Conservation (phyloP, 345 rosid species). For the Crucihimalaya himalaica region DNA sequence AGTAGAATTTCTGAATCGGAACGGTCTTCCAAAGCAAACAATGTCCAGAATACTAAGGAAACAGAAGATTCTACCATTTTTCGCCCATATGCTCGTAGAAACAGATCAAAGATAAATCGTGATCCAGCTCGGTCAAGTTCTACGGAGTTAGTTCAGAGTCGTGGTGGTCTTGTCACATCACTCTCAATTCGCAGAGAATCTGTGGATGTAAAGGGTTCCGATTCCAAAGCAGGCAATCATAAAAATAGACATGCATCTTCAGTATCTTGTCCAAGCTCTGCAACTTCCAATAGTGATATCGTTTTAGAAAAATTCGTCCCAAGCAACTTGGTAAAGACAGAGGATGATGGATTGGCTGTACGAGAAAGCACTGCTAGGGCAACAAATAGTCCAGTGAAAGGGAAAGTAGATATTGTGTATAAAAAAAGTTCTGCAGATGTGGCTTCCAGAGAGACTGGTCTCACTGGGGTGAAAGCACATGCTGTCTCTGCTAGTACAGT, state of each 20-base stretch:
- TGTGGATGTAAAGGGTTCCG: slow-evolving; percentile 55
- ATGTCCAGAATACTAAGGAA: slow-evolving; percentile 63
- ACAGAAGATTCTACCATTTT: slow-evolving; percentile 93
- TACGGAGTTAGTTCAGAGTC: slow-evolving; percentile 63
- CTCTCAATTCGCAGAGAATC: slow-evolving; percentile 50
- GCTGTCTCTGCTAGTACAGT: slow-evolving; percentile 44
- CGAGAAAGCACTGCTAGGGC: slow-evolving; percentile 39
- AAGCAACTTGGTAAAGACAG: slow-evolving; percentile 47
- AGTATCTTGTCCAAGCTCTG: slow-evolving; percentile 43
- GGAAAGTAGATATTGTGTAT: slow-evolving; percentile 41
- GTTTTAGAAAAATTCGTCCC: slow-evolving; percentile 44
- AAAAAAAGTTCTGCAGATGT: slow-evolving; percentile 37
- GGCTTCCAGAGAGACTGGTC: slow-evolving; percentile 46
- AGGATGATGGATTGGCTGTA: slow-evolving; percentile 41
- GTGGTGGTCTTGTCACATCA: slow-evolving; percentile 63
- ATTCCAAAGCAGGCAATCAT: slow-evolving; percentile 51
- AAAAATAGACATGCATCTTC: slow-evolving; percentile 53
- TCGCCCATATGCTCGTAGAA: slow-evolving; percentile 93
- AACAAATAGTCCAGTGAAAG: slow-evolving; percentile 44
- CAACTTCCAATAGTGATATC: slow-evolving; percentile 59
- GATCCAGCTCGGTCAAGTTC: slow-evolving; percentile 81
- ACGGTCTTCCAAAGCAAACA: slow-evolving; percentile 61
- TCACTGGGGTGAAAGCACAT: slow-evolving; percentile 46
- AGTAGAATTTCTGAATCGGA: slow-evolving; percentile 56
- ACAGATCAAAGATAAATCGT: slow-evolving; percentile 80